phyloP scores from a whole-genome alignment of 2,329 filamentous ascomycete species.

The Claviceps sp. region DNA sequence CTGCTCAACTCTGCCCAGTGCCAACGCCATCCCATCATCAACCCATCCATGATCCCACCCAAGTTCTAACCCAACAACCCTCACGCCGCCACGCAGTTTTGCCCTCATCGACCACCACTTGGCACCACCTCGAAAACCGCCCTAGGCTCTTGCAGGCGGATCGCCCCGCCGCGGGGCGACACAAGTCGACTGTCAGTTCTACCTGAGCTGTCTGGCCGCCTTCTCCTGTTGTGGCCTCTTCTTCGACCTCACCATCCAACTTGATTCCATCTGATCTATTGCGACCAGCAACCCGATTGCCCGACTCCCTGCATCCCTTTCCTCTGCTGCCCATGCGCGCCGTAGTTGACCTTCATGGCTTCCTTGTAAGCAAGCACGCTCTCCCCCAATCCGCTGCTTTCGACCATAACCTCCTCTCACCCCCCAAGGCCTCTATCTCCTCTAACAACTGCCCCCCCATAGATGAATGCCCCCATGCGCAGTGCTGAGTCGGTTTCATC shows the following conservation, averaged over 20 bases:
- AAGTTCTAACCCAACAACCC: background rate
- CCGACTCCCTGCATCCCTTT: constrained; percentile 1
- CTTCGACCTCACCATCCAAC: background rate
- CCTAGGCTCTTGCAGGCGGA: constrained; percentile 11
- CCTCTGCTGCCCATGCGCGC: constrained; percentile 1
- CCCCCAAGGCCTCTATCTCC: background rate
- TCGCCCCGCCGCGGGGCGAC: constrained; percentile 15
- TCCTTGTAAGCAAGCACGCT: constrained; percentile 5
- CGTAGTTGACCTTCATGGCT: constrained; percentile 6
- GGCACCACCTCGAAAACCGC: constrained; percentile 6
- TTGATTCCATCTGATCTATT: background rate
- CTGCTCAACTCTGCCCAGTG: background rate
- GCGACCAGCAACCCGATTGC: background rate
- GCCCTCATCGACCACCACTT: constrained; percentile 1
- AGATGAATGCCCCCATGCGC: constrained; percentile 22
- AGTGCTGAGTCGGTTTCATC: constrained; percentile 35
- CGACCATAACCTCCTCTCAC: background rate
- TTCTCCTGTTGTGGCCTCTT: background rate
- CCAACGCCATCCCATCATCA: constrained; percentile 6
- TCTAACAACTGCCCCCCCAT: constrained; percentile 15
- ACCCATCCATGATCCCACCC: background rate
- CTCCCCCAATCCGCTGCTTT: background rate
- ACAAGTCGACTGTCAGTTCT: constrained; percentile 3
- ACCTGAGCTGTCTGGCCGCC: background rate
- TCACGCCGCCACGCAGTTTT: background rate